phyloP scores from a whole-genome alignment of 2,329 filamentous ascomycete species.

The Cyanodermella asteris region DNA sequence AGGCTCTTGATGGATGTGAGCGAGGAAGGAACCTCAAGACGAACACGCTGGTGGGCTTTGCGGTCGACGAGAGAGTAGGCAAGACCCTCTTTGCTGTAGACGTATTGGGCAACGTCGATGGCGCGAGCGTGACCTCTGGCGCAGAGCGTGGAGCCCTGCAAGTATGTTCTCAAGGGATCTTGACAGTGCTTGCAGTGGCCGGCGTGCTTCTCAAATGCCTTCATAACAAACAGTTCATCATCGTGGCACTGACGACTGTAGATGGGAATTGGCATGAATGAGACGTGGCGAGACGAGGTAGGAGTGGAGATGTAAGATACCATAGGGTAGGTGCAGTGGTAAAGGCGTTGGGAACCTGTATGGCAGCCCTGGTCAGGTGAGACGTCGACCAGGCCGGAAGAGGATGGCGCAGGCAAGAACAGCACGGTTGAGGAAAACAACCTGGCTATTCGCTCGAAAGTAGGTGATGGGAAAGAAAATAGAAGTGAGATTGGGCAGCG shows the following conservation, averaged over 20 bases:
- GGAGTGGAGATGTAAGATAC: too few relatives aligned
- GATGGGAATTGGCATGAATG: conserved; percentile 8
- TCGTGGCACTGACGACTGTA: conserved; percentile 13
- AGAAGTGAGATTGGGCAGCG: too few relatives aligned
- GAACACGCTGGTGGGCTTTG: conserved; percentile 15
- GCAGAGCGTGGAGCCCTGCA: conserved; percentile 14
- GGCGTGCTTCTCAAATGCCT: conserved; percentile 15
- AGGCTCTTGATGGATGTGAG: conserved; percentile 16
- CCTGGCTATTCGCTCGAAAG: too few relatives aligned
- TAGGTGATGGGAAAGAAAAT: too few relatives aligned
- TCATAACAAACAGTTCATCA: conserved; percentile 16
- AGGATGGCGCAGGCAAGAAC: too few relatives aligned
- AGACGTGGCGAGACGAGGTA: conserved; percentile 9
- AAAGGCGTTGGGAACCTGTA: too few relatives aligned
- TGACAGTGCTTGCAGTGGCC: conserved; percentile 14
- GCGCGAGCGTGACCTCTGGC: conserved; percentile 14
- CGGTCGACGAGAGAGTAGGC: conserved; percentile 21
- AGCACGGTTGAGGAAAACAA: too few relatives aligned
- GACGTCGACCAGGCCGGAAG: too few relatives aligned
- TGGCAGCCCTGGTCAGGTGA: too few relatives aligned
- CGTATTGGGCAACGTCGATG: conserved; percentile 15
- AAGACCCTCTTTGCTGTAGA: conserved; percentile 15
- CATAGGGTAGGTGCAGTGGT: too few relatives aligned
- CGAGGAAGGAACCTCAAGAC: conserved; percentile 20
- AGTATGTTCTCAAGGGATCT: conserved; percentile 12